phyloP scores from a whole-genome alignment of 148 eudicot genomes.

The Rheum nobile region DNA sequence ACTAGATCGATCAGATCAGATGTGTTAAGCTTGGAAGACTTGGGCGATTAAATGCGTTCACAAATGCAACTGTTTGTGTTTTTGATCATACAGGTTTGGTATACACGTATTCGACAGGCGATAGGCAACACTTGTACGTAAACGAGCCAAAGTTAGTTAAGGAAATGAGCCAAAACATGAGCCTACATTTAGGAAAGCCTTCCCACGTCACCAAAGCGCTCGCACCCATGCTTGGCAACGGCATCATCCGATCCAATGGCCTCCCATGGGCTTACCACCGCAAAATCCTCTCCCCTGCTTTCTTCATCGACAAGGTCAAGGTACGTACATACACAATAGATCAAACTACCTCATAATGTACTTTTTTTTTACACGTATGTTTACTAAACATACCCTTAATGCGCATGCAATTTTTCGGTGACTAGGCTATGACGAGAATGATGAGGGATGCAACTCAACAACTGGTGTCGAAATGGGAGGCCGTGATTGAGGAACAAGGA shows the following conservation, averaged over 20 bases:
- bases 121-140: conserved; percentile 35
- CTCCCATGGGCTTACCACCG: conserved; percentile 40
- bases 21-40: too few relatives aligned
- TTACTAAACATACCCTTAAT: not conserved
- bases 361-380: not conserved
- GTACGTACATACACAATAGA: conserved; percentile 9
- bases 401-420: not conserved
- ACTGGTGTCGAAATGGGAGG: conserved; percentile 36
- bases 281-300: conserved; percentile 49
- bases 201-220: conserved; percentile 37
- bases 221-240: conserved; percentile 46
- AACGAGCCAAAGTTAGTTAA: conserved; percentile 47
- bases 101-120: conserved; percentile 43
- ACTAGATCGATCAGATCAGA: too few relatives aligned
- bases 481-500: conserved; percentile 13
- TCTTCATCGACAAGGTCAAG: conserved; percentile 46
- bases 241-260: conserved; percentile 48
- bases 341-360: too few relatives aligned
- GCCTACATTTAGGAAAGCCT: conserved; percentile 48
- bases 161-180: conserved; percentile 32
- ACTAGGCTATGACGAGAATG: conserved; percentile 43
- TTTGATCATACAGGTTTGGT: conserved; percentile 27
- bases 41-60: too few relatives aligned
- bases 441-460: conserved; percentile 30
- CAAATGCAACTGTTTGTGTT: too few relatives aligned